Conservation (phyloP, 768 basidiomycete genomes). For the Lactifluus subvellereus region DNA sequence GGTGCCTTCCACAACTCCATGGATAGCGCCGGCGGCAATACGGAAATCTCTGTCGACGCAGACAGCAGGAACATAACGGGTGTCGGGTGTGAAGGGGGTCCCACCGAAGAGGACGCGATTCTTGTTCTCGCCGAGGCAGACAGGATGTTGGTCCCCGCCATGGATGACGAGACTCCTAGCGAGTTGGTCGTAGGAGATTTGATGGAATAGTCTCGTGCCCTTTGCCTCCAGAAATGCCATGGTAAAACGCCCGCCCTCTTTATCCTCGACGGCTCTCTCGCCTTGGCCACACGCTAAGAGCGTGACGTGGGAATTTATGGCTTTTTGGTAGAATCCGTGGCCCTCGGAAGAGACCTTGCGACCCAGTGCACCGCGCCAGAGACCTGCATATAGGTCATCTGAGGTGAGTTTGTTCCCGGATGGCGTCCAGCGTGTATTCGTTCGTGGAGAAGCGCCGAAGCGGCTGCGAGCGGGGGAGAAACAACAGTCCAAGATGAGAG, state of each 20-base stretch:
- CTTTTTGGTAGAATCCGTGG: slow-evolving; percentile 41
- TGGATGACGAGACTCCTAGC: slow-evolving; percentile 39
- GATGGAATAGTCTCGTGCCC: slow-evolving; percentile 45
- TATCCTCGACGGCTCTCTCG: slow-evolving; percentile 53
- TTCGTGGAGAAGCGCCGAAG: slow-evolving; percentile 40
- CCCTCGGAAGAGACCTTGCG: slow-evolving; percentile 34
- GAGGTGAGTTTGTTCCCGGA: slow-evolving; percentile 43
- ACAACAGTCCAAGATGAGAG: slow-evolving; percentile 60
- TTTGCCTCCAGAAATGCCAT: slow-evolving; percentile 45
- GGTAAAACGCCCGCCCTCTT: slow-evolving; percentile 60
- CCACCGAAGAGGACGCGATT: slow-evolving; percentile 49
- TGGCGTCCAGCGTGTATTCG: slow-evolving; percentile 53
- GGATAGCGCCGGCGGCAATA: slow-evolving; percentile 53
- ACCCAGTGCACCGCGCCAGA: slow-evolving; percentile 52
- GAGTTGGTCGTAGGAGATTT: slow-evolving; percentile 46
- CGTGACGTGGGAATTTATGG: slow-evolving; percentile 42
- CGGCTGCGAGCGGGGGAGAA: slow-evolving; percentile 43
- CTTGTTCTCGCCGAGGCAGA: slow-evolving; percentile 46
- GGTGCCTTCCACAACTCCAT: slow-evolving; percentile 59
- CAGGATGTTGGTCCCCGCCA: slow-evolving; percentile 42
- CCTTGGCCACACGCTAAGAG: slow-evolving; percentile 53
- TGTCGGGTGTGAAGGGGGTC: slow-evolving; percentile 49
- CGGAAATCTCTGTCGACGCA: slow-evolving; percentile 39
- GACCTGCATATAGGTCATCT: slow-evolving; percentile 49
- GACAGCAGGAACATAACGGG: slow-evolving; percentile 40